These are phyloP conservation scores for Crotalaria pallida DNA, from an alignment of 306 rosid species.

Conservation along the genomic window DNA sequence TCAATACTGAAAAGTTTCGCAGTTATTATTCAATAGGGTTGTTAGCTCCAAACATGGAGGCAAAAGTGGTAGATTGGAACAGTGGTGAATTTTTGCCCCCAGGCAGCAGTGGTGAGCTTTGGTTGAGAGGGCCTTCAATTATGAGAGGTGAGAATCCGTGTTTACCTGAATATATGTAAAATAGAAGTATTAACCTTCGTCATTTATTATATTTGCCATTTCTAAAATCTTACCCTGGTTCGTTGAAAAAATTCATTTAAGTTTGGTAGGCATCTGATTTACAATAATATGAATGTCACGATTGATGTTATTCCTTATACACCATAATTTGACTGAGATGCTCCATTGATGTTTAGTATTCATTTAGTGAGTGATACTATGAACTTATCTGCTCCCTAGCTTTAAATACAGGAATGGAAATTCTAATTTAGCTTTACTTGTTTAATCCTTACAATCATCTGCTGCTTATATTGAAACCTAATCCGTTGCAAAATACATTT, in stretches of 20 bases:
- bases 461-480: background rate
- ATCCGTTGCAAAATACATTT: background rate
- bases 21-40: constrained; percentile 71
- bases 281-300: background rate
- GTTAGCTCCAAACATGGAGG: constrained; percentile 83
- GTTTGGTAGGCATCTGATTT: background rate
- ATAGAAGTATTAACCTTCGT: background rate
- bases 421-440: background rate
- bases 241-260: background rate
- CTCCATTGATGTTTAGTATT: background rate
- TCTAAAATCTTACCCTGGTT: background rate
- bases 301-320: background rate
- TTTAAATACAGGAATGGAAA: background rate
- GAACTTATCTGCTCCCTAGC: background rate
- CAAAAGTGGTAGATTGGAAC: constrained; percentile 69
- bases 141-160: constrained; percentile 59
- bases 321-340: background rate
- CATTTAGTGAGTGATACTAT: background rate
- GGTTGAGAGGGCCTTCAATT: constrained; percentile 74
- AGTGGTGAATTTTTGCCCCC: constrained; percentile 63
- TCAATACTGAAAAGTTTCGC: constrained; percentile 54
- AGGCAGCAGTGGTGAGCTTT: constrained; percentile 69
- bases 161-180: constrained; percentile 7
- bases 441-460: background rate
- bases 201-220: background rate